Evolutionary conservation across 257 asterid species (phyloP).

Genomic region (Verbascum thapsus): DNA sequence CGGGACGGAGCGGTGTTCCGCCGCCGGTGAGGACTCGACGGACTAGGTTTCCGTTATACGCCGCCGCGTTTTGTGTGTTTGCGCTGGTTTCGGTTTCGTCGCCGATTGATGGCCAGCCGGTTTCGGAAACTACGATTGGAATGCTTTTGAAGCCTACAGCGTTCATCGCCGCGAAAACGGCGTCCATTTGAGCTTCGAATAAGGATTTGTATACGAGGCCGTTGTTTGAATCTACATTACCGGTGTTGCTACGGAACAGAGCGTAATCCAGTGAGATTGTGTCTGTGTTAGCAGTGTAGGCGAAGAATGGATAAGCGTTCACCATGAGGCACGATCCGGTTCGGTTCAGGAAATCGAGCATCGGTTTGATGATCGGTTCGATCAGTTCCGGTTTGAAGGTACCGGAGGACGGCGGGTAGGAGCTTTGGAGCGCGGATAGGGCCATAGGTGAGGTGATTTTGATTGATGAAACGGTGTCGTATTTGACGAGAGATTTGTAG

Average conservation of each 20-base stretch:
- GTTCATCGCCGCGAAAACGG: slow-evolving; percentile 65
- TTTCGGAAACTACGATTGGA: slow-evolving; percentile 56
- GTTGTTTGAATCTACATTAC: slow-evolving; percentile 51
- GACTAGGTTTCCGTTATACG: slow-evolving; percentile 67
- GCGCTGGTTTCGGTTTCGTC: slow-evolving; percentile 67
- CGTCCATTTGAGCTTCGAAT: slow-evolving; percentile 73
- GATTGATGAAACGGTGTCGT: slow-evolving; percentile 35
- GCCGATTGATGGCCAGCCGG: slow-evolving; percentile 84
- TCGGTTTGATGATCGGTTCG: slow-evolving; percentile 69
- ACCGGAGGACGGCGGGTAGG: slow-evolving; percentile 74
- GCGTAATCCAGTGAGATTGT: slow-evolving; percentile 62
- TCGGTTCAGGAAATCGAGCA: slow-evolving; percentile 50
- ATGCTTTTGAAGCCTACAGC: slow-evolving; percentile 41
- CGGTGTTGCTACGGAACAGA: slow-evolving; percentile 43
- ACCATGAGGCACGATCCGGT: slow-evolving; percentile 66
- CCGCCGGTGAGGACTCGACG: slow-evolving; percentile 51
- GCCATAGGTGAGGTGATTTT: slow-evolving; percentile 66
- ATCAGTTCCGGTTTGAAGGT: slow-evolving; percentile 54
- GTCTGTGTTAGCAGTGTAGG: slow-evolving; percentile 53
- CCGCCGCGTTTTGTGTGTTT: slow-evolving; percentile 46
- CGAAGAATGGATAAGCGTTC: slow-evolving; percentile 70
- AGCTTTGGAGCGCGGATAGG: slow-evolving; percentile 52
- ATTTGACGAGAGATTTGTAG: slow-evolving; percentile 47
- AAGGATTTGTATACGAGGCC: slow-evolving; percentile 62
- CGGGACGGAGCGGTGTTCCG: slow-evolving; percentile 67